phyloP scores from a whole-genome alignment of 1,284 basidiomycete species.

The Trichosporon asahii region DNA sequence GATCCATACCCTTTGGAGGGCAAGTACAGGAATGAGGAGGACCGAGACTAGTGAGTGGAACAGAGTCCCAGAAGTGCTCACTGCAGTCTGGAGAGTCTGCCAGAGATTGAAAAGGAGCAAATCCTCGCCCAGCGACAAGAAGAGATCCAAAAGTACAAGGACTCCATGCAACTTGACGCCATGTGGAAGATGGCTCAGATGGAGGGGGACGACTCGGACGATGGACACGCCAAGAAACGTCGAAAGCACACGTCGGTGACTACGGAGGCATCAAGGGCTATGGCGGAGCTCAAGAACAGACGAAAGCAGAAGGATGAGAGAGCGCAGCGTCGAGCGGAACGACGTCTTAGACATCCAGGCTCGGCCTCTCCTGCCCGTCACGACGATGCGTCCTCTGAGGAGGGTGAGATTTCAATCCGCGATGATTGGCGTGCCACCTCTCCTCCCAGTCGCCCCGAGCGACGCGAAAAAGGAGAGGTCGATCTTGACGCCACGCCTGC shows the following conservation, averaged over 20 bases:
- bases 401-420: slow-evolving; percentile 69
- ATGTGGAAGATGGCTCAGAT: slow-evolving; percentile 61
- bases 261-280: slow-evolving; percentile 73
- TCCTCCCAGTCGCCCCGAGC: slow-evolving; percentile 48
- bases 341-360: slow-evolving; percentile 52
- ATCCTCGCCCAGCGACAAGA: slow-evolving; percentile 75
- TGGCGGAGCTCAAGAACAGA: slow-evolving; percentile 77
- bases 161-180: slow-evolving; percentile 69
- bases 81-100: slow-evolving; percentile 68
- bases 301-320: slow-evolving; percentile 61
- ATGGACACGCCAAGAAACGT: slow-evolving; percentile 49
- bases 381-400: slow-evolving; percentile 41
- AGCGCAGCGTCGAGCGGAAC: slow-evolving; percentile 55
- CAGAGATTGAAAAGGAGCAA: slow-evolving; percentile 83
- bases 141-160: slow-evolving; percentile 71
- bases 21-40: slow-evolving; percentile 77
- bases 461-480: slow-evolving; percentile 64
- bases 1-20: slow-evolving; percentile 87
- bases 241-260: slow-evolving; percentile 73
- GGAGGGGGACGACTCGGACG: slow-evolving; percentile 45
- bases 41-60: slow-evolving; percentile 67
- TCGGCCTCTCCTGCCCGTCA: slow-evolving; percentile 32
- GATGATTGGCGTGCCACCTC: slow-evolving; percentile 56
- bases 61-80: neutral
- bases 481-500: slow-evolving; percentile 62